Percentiles rank a stretch among this genome's conserved stretches.
These are phyloP conservation scores for Mucor indicus DNA, from an alignment of 371 early-diverging fungal species.

Conservation along the genomic window DNA sequence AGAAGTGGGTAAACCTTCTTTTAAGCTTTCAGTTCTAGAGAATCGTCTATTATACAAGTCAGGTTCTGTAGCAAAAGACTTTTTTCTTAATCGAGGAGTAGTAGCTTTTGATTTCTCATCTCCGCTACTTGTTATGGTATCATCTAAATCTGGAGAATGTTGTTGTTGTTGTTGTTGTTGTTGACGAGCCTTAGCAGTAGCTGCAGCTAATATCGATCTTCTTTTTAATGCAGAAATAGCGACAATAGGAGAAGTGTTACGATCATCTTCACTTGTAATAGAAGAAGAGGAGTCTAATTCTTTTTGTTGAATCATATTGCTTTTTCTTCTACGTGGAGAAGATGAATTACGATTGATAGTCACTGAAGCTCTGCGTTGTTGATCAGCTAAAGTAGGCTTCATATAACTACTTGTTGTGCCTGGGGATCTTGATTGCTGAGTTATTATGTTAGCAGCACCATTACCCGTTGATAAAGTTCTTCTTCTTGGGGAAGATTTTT, in stretches of 20 bases:
- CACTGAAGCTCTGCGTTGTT: conserved; percentile 27
- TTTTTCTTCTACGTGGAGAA: conserved; percentile 13
- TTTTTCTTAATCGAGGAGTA: conserved; percentile 12
- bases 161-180: conserved; percentile 13
- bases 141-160: conserved; percentile 5
- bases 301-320: conserved; percentile 6
- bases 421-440: conserved; percentile 1
- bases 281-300: conserved; percentile 6
- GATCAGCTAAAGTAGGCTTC: conserved; percentile 27
- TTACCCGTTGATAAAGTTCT: conserved; percentile 24
- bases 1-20: conserved; percentile 38
- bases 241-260: not conserved
- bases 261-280: conserved; percentile 18
- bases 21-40: conserved; percentile 39
- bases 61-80: conserved; percentile 8
- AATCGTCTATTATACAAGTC: conserved; percentile 15
- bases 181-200: conserved; percentile 20
- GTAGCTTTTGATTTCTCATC: conserved; percentile 15
- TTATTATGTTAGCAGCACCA: conserved; percentile 13
- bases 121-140: conserved; percentile 5
- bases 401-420: conserved; percentile 18
- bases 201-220: conserved; percentile 24
- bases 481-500: conserved; percentile 25
- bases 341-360: conserved; percentile 2
- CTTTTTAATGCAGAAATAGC: conserved; percentile 14